These are phyloP conservation scores for Corymbia calophylla DNA, from an alignment of 441 rosid species.

Conservation along the genomic window DNA sequence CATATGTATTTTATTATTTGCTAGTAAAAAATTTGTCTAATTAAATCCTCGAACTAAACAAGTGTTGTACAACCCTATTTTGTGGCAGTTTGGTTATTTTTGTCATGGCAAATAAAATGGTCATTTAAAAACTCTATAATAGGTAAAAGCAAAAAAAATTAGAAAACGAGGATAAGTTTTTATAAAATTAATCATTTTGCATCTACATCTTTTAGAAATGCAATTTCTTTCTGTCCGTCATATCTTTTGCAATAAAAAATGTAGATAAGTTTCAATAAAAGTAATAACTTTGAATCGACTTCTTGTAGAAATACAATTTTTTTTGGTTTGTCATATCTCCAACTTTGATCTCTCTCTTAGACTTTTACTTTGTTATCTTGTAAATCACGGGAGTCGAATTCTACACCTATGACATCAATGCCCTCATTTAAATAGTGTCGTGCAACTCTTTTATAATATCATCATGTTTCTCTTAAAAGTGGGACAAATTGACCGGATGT, in stretches of 20 bases:
- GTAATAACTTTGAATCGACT: neutral
- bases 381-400: fast-evolving
- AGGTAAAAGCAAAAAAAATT: neutral
- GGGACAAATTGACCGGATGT: too few relatives aligned
- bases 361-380: too few relatives aligned
- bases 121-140: neutral
- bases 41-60: neutral
- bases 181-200: neutral
- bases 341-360: neutral
- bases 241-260: neutral
- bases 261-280: neutral
- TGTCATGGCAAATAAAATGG: neutral
- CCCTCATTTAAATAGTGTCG: neutral
- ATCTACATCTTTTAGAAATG: neutral
- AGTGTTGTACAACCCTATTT: neutral
- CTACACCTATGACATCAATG: neutral
- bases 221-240: neutral
- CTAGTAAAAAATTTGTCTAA: fast-evolving
- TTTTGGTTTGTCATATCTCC: neutral
- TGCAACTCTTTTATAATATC: neutral
- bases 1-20: neutral
- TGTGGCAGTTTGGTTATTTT: neutral
- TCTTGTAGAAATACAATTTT: neutral
- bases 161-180: neutral
- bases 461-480: neutral